A percentile compares a stretch with the other conserved stretches of the same genome.
These are phyloP conservation scores for Saccharum spontaneum DNA, from an alignment of 176 grass and related monocot genomes.

Conservation along the genomic window DNA sequence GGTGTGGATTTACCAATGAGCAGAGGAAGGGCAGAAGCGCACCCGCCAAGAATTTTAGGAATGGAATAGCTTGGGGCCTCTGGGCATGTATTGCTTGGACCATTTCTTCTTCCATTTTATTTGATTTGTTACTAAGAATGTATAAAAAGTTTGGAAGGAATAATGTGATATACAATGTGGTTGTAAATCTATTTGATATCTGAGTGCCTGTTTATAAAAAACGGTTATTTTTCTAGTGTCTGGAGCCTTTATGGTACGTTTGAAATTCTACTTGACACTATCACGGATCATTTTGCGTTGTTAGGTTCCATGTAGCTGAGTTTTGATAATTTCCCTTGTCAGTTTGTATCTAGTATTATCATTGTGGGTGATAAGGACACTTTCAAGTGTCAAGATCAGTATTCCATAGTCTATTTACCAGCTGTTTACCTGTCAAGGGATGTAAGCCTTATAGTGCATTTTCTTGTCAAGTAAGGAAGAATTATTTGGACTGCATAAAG, in stretches of 20 bases:
- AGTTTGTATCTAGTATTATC: background rate
- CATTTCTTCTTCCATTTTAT: background rate
- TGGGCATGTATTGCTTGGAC: background rate
- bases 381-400: background rate
- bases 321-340: background rate
- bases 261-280: background rate
- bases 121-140: slow-evolving; percentile 4
- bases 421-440: background rate
- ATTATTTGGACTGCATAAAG: background rate
- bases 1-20: background rate
- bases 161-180: background rate
- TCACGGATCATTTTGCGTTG: background rate
- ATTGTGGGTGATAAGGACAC: background rate
- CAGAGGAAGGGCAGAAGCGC: background rate
- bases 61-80: background rate
- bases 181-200: slow-evolving; percentile 1
- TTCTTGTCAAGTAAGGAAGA: background rate
- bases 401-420: background rate
- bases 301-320: background rate
- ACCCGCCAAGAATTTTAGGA: background rate
- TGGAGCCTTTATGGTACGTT: background rate
- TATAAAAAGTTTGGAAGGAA: background rate
- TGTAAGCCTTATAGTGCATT: background rate
- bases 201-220: background rate
- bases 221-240: background rate